A percentile compares a stretch with the other conserved stretches of the same genome.
phyloP scores from a whole-genome alignment of 2,329 filamentous ascomycete genomes.

The Aspergillus sp. region DNA sequence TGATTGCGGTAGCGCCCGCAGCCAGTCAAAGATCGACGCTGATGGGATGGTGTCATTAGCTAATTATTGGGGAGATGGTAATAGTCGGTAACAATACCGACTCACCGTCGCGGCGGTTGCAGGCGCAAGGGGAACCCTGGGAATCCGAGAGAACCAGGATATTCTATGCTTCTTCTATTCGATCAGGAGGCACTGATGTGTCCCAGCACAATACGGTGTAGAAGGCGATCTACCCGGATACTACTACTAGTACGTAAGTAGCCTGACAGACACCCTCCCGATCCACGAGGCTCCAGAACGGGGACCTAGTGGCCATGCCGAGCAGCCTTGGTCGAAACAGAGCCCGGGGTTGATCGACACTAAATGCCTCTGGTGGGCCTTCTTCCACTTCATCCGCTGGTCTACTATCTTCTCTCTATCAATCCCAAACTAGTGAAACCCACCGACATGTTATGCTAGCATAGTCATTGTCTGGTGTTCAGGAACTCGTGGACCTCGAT shows the following conservation, averaged over 20 bases:
- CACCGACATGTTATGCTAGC: too few species aligned
- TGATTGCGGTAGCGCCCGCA: conserved; percentile 11
- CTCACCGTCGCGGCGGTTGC: not conserved
- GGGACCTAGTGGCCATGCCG: conserved; percentile 15
- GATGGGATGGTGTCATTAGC: conserved; percentile 12
- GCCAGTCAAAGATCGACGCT: conserved; percentile 13
- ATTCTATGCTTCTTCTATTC: not conserved
- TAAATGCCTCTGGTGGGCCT: conserved; percentile 9
- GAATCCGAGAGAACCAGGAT: not conserved
- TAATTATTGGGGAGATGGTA: conserved; percentile 10
- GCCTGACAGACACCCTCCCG: not conserved
- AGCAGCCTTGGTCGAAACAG: conserved; percentile 9
- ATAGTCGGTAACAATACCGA: not conserved
- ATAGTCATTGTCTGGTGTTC: not conserved
- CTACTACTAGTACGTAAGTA: too few species aligned
- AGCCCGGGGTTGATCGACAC: conserved; percentile 17
- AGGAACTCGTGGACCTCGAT: not conserved
- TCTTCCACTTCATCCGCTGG: not conserved
- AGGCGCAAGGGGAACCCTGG: conserved; percentile 5
- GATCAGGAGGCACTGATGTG: too few species aligned
- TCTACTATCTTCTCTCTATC: too few species aligned
- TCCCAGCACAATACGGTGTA: not conserved
- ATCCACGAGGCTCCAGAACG: conserved; percentile 14
- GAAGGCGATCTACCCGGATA: not conserved
- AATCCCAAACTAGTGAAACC: not conserved